These are phyloP conservation scores for Tolypocladium sp. DNA, from an alignment of 2,329 filamentous ascomycete species.

Conservation along the genomic window DNA sequence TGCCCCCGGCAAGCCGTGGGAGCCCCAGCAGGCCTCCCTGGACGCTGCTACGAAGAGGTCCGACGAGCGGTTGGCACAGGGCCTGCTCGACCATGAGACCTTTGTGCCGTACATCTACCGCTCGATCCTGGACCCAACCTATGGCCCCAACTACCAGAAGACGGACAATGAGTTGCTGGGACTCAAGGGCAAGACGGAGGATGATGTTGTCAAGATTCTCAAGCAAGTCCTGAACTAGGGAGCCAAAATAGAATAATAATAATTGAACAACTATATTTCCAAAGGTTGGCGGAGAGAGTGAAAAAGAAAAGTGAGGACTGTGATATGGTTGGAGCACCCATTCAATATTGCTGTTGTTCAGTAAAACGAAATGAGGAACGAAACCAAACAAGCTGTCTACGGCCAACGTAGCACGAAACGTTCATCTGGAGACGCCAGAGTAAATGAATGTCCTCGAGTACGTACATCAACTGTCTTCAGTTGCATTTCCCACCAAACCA, in stretches of 20 bases:
- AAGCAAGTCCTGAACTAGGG: constrained; percentile 6
- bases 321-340: background rate
- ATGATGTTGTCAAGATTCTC: constrained; percentile 25
- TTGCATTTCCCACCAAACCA: background rate
- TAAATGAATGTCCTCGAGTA: background rate
- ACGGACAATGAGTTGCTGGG: constrained; percentile 36
- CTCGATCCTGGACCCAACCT: constrained; percentile 19
- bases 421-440: background rate
- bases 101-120: constrained; percentile 22
- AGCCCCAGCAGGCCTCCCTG: constrained; percentile 25
- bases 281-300: background rate
- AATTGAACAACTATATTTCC: background rate
- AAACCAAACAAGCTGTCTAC: background rate
- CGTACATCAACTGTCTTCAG: background rate
- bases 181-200: constrained; percentile 29
- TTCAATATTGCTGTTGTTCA: background rate
- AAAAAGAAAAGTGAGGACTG: background rate
- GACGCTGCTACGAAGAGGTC: constrained; percentile 16
- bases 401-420: background rate
- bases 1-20: constrained; percentile 36
- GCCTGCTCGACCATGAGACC: constrained; percentile 16
- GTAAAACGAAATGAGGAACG: background rate
- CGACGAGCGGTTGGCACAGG: constrained; percentile 20
- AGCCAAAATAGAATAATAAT: background rate
- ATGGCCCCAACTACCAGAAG: constrained; percentile 23